These are phyloP conservation scores for Clitopilus passeckerianus DNA, from an alignment of 768 basidiomycete species.

Conservation along the genomic window DNA sequence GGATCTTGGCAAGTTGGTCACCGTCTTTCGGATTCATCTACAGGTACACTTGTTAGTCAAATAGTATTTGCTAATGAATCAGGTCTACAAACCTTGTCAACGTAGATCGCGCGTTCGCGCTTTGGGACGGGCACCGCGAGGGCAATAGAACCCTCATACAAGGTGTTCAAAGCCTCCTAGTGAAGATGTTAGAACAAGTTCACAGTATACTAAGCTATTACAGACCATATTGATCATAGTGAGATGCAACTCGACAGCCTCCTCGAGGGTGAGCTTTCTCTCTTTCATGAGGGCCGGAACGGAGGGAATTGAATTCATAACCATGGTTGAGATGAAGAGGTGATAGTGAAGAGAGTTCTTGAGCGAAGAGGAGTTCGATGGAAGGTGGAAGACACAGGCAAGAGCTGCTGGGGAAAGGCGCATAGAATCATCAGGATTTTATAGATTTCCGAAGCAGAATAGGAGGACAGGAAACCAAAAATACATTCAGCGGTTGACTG, in stretches of 20 bases:
- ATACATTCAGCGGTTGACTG: background rate
- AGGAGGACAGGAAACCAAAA: background rate
- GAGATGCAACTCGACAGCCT: background rate
- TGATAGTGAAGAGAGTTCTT: background rate
- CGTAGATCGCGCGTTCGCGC: no score
- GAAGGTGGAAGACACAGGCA: background rate
- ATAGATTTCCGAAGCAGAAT: background rate
- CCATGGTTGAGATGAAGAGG: background rate
- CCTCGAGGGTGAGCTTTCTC: background rate
- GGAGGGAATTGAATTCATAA: background rate
- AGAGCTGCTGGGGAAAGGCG: background rate
- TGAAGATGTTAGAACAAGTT: background rate
- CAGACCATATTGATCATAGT: background rate
- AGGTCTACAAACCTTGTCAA: no score
- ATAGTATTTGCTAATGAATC: no score
- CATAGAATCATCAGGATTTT: background rate
- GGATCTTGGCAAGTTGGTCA: no score
- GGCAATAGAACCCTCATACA: no score
- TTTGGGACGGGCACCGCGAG: no score
- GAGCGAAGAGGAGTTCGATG: no score
- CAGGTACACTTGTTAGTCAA: no score
- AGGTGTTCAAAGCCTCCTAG: no score
- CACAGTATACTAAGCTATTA: background rate
- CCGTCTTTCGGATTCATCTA: no score
- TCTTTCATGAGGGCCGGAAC: background rate